Base-by-base conservation (phyloP, 2,329 filamentous ascomycete species). In the Aaosphaeria pasadenensis region DNA sequence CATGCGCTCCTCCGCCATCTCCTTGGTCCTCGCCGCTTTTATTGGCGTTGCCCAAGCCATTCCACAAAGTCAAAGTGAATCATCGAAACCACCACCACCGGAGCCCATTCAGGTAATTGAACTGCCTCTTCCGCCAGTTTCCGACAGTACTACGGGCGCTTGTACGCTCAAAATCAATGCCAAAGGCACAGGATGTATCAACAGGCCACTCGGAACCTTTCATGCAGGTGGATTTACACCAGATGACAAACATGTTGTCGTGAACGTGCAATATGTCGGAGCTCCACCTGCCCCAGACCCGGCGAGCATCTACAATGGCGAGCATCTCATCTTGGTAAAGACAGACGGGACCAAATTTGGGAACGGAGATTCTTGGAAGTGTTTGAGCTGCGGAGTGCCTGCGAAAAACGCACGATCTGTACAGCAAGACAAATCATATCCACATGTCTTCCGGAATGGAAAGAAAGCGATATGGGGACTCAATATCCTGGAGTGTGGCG, bases 311-410 rank as follows among this genome's bases (percentile, higher is more conserved):
- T 77, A 72, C 48, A 54, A 43, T 3, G 74, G 73, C 4, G 45
- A 52, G 7, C 72, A 77, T 40, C 30, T 44, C 9, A 68, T 77
- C 41, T 45, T 76, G 2, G 53, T 76, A 51, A 77, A 75, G 52
- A 51, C 69, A 0, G 70, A 77, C 47, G 64, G 63, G 1, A 70
- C 57, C 3, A 62, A 49, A 0, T 77, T 77, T 38, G 39, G 63
- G 2, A 76, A 72, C 45, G 74, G 74, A 0, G 74, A 76, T 48
- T 46, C 69, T 0, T 77, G 74, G 72, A 77, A 75, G 51, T 76
- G 74, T 43, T 46, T 77, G 4, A 77, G 66, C 30, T 77, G 74
- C 43, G 74, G 71, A 4, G 62, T 76, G 0, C 61, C 71, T 0
- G 51, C 45, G 2, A 51, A 56, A 32, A 73, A 74, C 29, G 9